Conservation (phyloP, 2,329 filamentous ascomycete species). For the Tolypocladium nubicola region DNA sequence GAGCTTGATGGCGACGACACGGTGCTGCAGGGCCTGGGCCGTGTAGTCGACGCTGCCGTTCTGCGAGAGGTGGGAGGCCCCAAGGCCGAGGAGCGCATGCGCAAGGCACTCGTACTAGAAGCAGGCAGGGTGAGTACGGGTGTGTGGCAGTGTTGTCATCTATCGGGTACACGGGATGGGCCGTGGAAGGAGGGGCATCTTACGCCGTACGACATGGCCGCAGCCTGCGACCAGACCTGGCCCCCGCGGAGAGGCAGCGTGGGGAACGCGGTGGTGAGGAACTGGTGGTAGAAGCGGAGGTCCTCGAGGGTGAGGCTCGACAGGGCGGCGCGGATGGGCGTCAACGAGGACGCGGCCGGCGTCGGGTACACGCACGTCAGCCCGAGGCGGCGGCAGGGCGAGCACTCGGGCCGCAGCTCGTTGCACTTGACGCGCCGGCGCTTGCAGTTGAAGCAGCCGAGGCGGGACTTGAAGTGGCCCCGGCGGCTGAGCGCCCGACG, state of each 20-base stretch:
- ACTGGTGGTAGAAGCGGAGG: constrained; percentile 40
- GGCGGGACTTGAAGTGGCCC: constrained; percentile 17
- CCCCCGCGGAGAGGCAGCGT: constrained; percentile 21
- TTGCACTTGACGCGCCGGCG: constrained; percentile 20
- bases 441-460: constrained; percentile 22
- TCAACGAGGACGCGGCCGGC: background rate
- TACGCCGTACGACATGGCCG: constrained; percentile 23
- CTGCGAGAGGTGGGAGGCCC: constrained; percentile 24
- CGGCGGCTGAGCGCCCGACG: constrained; percentile 7
- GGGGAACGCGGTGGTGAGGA: constrained; percentile 30
- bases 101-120: constrained; percentile 23
- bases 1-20: constrained; percentile 21
- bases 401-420: constrained; percentile 16
- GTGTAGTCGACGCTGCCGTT: constrained; percentile 15
- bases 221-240: constrained; percentile 21
- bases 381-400: constrained; percentile 21
- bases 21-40: constrained; percentile 21
- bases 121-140: background rate
- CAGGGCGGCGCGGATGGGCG: constrained; percentile 4
- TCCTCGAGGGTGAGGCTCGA: constrained; percentile 28
- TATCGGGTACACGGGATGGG: no score
- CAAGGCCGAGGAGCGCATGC: constrained; percentile 25
- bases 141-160: no score
- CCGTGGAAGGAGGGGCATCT: constrained; percentile 1
- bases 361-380: constrained; percentile 21